Evolutionary conservation across 805 yeast species (phyloP).

Genomic region (Candida argentea): DNA sequence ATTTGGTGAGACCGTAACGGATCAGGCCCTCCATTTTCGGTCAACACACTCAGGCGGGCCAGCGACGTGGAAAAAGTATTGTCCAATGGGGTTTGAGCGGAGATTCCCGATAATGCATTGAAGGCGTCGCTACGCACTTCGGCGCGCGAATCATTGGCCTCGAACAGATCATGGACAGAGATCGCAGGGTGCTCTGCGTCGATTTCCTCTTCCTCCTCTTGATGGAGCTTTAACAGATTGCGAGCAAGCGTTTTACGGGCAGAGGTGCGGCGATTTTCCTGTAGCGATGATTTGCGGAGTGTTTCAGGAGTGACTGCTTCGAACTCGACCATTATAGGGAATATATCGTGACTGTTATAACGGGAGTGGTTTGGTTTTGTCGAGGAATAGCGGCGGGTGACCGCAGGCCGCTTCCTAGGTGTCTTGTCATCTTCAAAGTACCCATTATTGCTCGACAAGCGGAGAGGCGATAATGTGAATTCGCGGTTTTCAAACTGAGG

Average conservation of each 20-base stretch:
- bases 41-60: slow-evolving; percentile 20
- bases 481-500: no score
- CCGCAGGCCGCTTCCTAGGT: slow-evolving; percentile 1
- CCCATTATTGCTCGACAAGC: slow-evolving; percentile 19
- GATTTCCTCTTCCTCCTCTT: no score
- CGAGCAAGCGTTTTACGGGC: no score
- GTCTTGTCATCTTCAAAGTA: slow-evolving; percentile 6
- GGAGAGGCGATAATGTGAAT: slow-evolving; percentile 33
- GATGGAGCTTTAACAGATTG: no score
- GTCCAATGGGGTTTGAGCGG: background rate
- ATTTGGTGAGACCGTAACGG: slow-evolving; percentile 37
- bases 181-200: no score
- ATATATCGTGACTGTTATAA: slow-evolving; percentile 32
- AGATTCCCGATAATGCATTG: no score
- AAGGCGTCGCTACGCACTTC: no score
- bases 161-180: no score
- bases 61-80: slow-evolving; percentile 15
- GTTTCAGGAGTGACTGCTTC: no score
- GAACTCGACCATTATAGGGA: slow-evolving; percentile 35
- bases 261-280: no score
- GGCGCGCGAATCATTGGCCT: no score
- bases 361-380: slow-evolving; percentile 26
- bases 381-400: slow-evolving; percentile 16
- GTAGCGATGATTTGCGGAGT: no score
- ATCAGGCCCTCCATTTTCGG: slow-evolving; percentile 15